Evolutionary conservation across 352 stramenopile species (phyloP).

Genomic region (Globisporangium echinulatum): DNA sequence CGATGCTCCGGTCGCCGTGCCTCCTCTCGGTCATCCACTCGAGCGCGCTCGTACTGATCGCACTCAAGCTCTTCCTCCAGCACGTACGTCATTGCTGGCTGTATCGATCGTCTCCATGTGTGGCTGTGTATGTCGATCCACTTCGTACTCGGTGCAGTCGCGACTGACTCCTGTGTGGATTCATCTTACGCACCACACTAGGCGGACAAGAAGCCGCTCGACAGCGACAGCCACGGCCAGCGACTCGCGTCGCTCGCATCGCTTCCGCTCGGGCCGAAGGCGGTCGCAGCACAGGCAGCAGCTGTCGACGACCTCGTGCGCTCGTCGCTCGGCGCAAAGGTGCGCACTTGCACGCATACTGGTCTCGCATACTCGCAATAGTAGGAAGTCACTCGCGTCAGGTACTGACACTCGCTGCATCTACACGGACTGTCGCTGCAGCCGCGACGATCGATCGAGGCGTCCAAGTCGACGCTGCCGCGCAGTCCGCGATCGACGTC

Average conservation of each 20-base stretch:
- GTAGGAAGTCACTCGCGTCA: neutral
- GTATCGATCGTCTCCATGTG: no score
- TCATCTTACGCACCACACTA: constrained; percentile 1
- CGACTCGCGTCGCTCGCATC: neutral
- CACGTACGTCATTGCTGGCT: constrained; percentile 26
- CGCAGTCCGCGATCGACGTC: constrained; percentile 17
- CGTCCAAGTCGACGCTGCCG: constrained; percentile 17
- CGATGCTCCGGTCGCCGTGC: constrained; percentile 56
- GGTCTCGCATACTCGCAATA: neutral
- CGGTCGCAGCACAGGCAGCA: neutral
- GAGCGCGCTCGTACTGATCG: constrained; percentile 51
- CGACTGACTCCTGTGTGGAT: neutral
- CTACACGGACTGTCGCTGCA: neutral
- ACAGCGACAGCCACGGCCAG: neutral
- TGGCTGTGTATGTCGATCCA: neutral
- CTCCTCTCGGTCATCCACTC: constrained; percentile 56
- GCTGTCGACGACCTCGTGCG: constrained; percentile 31
- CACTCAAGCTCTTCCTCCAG: constrained; percentile 75
- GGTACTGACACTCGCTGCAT: constrained; percentile 2
- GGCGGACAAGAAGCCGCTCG: constrained; percentile 20
- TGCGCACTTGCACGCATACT: constrained; percentile 4
- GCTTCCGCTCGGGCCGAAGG: neutral
- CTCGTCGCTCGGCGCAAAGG: constrained; percentile 22
- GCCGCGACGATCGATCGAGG: constrained; percentile 11
- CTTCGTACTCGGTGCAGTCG: neutral